phyloP scores from a whole-genome alignment of 1,139 yeast species.

The Fermentozyma sake region DNA sequence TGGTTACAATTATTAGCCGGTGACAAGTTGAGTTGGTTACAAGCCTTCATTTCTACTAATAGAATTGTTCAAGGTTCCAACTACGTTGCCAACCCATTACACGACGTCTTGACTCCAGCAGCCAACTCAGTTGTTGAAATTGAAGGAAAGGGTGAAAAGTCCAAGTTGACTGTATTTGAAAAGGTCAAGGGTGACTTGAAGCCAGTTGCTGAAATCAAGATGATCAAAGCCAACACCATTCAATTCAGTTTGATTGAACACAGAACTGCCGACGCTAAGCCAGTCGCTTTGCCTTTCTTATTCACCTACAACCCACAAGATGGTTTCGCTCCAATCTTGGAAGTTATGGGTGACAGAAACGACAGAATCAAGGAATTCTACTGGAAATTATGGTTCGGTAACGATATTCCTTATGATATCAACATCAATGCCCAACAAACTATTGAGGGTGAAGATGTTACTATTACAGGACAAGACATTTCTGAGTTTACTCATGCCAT shows the following conservation, averaged over 20 bases:
- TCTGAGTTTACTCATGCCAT: conserved; percentile 95
- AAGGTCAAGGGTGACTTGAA: conserved; percentile 65
- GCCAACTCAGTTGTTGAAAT: conserved; percentile 63
- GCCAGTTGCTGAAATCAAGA: conserved; percentile 64
- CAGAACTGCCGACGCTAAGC: conserved; percentile 73
- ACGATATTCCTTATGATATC: conserved; percentile 50
- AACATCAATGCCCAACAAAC: conserved; percentile 65
- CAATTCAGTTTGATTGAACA: conserved; percentile 77
- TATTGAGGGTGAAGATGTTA: conserved; percentile 66
- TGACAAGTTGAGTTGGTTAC: conserved; percentile 76
- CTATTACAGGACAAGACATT: conserved; percentile 72
- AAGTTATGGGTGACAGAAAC: conserved; percentile 87
- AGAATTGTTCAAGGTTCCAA: conserved; percentile 82
- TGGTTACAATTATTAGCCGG: conserved; percentile 91
- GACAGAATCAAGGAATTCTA: conserved; percentile 90
- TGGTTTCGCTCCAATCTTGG: conserved; percentile 94
- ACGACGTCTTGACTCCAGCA: conserved; percentile 74
- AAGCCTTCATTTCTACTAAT: conserved; percentile 76
- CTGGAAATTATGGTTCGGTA: conserved; percentile 97
- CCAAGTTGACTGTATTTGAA: conserved; percentile 64
- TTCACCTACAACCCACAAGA: conserved; percentile 78
- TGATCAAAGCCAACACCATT: conserved; percentile 46
- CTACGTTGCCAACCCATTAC: conserved; percentile 75
- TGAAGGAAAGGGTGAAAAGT: conserved; percentile 43
- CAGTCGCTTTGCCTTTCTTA: conserved; percentile 72